Evolutionary conservation across 2,329 filamentous ascomycete species (phyloP).

Genomic region (Exophiala mesophila): DNA sequence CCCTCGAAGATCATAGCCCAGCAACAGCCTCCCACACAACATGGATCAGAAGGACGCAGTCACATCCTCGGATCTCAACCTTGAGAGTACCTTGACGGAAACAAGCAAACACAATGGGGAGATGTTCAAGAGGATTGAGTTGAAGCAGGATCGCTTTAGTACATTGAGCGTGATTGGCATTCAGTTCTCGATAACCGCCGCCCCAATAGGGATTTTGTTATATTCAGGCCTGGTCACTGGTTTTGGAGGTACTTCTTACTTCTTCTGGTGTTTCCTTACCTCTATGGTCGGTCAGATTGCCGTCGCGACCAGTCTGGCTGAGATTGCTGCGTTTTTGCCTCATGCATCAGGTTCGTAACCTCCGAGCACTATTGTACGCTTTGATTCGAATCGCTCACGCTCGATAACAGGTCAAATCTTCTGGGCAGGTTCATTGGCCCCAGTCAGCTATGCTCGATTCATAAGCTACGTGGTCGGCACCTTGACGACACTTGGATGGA

Average conservation of each 20-base stretch:
- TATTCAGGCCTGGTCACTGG: constrained; percentile 9
- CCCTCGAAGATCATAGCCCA: too few relatives aligned
- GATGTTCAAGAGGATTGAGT: background rate
- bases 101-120: background rate
- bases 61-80: background rate
- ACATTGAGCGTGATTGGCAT: background rate
- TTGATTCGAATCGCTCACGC: too few relatives aligned
- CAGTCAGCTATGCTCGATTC: constrained; percentile 42
- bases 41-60: background rate
- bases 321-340: constrained; percentile 46
- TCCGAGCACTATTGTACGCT: background rate
- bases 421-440: constrained; percentile 32
- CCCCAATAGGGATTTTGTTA: constrained; percentile 4
- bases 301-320: constrained; percentile 20
- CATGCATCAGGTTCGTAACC: constrained; percentile 50
- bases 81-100: background rate
- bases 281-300: constrained; percentile 3
- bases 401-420: background rate
- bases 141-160: constrained; percentile 1
- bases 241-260: constrained; percentile 8
- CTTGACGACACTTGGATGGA: constrained; percentile 51
- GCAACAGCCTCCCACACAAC: too few relatives aligned
- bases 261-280: constrained; percentile 14
- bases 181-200: constrained; percentile 8
- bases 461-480: constrained; percentile 47